These are phyloP conservation scores for Asterophora parasitica DNA, from an alignment of 768 basidiomycete genomes.

Conservation along the genomic window DNA sequence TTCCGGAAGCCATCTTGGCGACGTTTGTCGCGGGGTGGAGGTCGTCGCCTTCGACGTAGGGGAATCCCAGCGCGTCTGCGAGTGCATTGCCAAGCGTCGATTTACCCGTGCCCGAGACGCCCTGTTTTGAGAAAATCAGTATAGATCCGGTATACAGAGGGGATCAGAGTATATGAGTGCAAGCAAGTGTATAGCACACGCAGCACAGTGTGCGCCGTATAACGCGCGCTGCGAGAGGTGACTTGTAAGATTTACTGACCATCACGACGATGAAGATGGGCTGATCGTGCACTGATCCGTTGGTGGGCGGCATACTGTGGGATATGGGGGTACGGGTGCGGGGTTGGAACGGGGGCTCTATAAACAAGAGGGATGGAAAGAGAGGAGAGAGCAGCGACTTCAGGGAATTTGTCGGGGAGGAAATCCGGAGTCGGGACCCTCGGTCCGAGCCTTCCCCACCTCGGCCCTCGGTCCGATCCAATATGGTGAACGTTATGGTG, in stretches of 20 bases:
- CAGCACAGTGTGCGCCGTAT: not conserved
- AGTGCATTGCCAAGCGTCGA: conserved; percentile 64
- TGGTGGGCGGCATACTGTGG: conserved; percentile 2
- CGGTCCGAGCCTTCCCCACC: too few relatives aligned
- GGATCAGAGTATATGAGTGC: not conserved
- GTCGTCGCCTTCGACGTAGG: conserved; percentile 87
- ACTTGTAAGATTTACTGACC: conserved; percentile 13
- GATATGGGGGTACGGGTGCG: not conserved
- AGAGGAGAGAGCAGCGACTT: not conserved
- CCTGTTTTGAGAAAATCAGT: conserved; percentile 42
- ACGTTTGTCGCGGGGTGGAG: conserved; percentile 80
- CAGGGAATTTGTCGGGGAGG: not conserved
- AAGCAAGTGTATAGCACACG: not conserved
- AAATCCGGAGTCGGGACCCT: not conserved
- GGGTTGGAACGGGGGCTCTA: not conserved
- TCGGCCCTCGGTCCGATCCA: not conserved
- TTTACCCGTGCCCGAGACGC: conserved; percentile 72
- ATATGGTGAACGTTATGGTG: too few relatives aligned
- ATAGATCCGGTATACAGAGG: too few relatives aligned
- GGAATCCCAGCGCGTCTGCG: conserved; percentile 53
- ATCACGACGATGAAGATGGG: conserved; percentile 20
- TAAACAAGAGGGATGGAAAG: too few relatives aligned
- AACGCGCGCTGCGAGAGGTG: not conserved
- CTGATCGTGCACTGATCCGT: not conserved
- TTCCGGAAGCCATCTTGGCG: conserved; percentile 79